Base-by-base conservation (phyloP, 2,329 filamentous ascomycete species). In the Colletotrichum neosansevieriae region DNA sequence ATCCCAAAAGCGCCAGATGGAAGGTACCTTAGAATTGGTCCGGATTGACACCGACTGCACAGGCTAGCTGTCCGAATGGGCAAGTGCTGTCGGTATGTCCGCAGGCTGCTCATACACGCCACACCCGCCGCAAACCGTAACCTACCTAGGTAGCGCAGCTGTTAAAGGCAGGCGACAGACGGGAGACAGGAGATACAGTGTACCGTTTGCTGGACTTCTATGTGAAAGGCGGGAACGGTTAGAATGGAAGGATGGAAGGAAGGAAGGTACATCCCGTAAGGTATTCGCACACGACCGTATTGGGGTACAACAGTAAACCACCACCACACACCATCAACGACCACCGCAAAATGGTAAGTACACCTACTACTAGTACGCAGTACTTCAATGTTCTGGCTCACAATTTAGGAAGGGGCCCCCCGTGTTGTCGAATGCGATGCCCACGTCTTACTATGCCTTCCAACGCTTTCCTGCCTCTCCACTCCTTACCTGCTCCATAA, bases 401-500 rank as follows among this genome's bases (percentile, higher is more conserved):
- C 7, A 29, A 32, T n/a, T 17, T 42, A 21, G 58, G 51, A 47
- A 58, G 51, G 59, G 36, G 19, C 17, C 53, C 53, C 64, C 59
- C 59, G 64, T 63, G 44, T 53, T 53, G 64, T 45, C 51, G 51
- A 51, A 17, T 63, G 34, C 32, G 58, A 66, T 32, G 53, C 60
- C 29, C 29, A 29, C 29, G 29, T 29, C 29, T 29, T 29, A 1
- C 44, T 44, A 49, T 40, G 42, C 49, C 29, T 57, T 36, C 51
- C 34, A 45, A 38, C 53, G 17, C 29, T 42, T 34, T 17, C 29
- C 32, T 67, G 45, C 64, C 64, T 60, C 64, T 67, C 65, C 65
- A 36, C 47, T 69, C 65, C 61, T 65, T 36, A 61, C 44, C 34
- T 2, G 61, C 54, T 62, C 66, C 66, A 69, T 69, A 69, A 66